Evolutionary conservation across 441 rosid species (phyloP).

Genomic region (Manihot esculenta): DNA sequence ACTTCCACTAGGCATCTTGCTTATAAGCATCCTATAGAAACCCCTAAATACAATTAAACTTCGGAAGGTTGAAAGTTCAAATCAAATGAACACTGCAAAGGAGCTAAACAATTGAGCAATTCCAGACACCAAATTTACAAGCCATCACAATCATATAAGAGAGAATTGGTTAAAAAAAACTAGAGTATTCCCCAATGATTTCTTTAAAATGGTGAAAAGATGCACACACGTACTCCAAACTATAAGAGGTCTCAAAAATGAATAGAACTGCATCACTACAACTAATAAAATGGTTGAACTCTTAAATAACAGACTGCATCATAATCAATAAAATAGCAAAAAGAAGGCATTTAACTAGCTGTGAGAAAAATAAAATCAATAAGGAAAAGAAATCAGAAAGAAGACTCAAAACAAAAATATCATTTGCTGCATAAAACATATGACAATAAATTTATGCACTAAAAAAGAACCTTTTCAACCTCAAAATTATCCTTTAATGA

Average conservation of each 20-base stretch:
- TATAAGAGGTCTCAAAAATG: neutral
- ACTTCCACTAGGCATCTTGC: slow-evolving; percentile 76
- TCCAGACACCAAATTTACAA: neutral
- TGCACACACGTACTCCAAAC: neutral
- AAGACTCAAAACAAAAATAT: neutral
- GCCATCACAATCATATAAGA: neutral
- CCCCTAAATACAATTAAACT: slow-evolving; percentile 18
- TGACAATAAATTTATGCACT: neutral
- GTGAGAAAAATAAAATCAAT: neutral
- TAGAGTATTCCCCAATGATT: neutral
- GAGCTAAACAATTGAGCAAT: neutral
- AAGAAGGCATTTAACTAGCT: neutral
- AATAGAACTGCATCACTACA: neutral
- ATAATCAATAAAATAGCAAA: neutral
- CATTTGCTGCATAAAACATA: neutral
- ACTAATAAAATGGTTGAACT: neutral
- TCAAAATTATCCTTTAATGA: neutral
- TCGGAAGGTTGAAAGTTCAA: slow-evolving; percentile 3
- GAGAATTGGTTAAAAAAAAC: neutral
- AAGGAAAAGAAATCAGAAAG: neutral
- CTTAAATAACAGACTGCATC: neutral
- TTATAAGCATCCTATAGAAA: slow-evolving; percentile 53
- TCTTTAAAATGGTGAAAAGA: neutral
- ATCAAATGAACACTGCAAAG: neutral
- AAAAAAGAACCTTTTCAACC: neutral